Base-by-base conservation (phyloP, 2,329 filamentous ascomycete species). In the Verticillium tricorpus region DNA sequence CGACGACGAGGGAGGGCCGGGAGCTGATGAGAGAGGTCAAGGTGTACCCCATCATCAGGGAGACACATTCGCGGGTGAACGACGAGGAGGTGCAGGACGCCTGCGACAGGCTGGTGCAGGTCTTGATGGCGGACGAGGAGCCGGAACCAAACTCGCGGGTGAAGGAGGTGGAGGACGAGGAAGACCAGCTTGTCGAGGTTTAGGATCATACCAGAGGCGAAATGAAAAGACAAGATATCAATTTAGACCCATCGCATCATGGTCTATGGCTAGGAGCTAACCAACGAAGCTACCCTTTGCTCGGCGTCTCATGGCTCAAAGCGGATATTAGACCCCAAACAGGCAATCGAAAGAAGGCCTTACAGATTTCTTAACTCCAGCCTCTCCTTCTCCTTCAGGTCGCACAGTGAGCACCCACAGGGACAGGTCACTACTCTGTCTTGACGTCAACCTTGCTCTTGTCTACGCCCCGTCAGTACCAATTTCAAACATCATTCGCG, bases 91-190 rank as follows among this genome's bases (percentile, higher is more conserved):
- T 98, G 2, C 83, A 85, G 66, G 93, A 97, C 68, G 91, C 88
- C 0, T 96, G 91, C 69, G 95, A 98, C 74, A 84, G 95, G 61
- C 72, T 98, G 59, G 95, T 99, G 56, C 92, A 99, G 72, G 87
- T 97, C 7, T 73, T 97, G 64, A 92, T 93, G 87, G 82, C 91
- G 61, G 91, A 93, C 55, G 93, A 95, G 72, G 88, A 83, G 67
- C 79, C 78, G 7, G 84, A 82, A 57, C 83, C 78, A 15, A 71
- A 67, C 3, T 74, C 66, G 66, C 78, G 73, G 64, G 73, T 77
- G 55, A 73, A 80, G 45, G 81, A 82, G 65, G 62, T 78, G 11
- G 72, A 76, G 12, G 81, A 76, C 1, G 78, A 82, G 54, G 82
- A 85, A 6, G 83, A 86, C 9, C 52, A 79, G 65, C 77, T 87